These are phyloP conservation scores for Talaromyces amestolkiae DNA, from an alignment of 2,329 filamentous ascomycete species.

Conservation along the genomic window DNA sequence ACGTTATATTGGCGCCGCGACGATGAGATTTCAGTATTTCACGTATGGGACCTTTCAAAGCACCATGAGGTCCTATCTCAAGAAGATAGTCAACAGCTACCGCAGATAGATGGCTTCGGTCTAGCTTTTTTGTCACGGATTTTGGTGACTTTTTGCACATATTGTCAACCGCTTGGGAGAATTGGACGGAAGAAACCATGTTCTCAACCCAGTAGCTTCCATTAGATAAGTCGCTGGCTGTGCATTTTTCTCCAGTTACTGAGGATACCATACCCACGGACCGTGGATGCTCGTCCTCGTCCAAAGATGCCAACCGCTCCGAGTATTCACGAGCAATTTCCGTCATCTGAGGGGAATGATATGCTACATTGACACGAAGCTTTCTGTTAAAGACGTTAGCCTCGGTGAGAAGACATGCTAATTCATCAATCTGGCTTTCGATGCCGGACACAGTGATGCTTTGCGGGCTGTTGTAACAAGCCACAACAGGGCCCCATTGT, in stretches of 20 bases:
- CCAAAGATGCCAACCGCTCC: not conserved
- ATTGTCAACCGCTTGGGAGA: slow-evolving; percentile 23
- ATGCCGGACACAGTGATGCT: not conserved
- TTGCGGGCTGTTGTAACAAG: not conserved
- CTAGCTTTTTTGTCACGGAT: not conserved
- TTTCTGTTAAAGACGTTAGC: not conserved
- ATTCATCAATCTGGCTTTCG: not conserved
- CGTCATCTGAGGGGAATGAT: not conserved
- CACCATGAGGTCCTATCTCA: slow-evolving; percentile 35
- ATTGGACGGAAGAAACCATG: slow-evolving; percentile 31
- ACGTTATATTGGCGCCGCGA: not conserved
- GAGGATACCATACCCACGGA: slow-evolving; percentile 13
- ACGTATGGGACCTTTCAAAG: slow-evolving; percentile 21
- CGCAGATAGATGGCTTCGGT: not conserved
- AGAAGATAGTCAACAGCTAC: slow-evolving; percentile 24
- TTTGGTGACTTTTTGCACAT: slow-evolving; percentile 12
- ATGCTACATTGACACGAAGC: not conserved
- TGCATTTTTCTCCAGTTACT: slow-evolving; percentile 22
- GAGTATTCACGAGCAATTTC: not conserved
- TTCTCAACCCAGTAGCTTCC: slow-evolving; percentile 25
- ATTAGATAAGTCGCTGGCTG: slow-evolving; percentile 14
- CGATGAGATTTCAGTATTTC: not conserved
- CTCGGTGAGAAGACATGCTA: not conserved
- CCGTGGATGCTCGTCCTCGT: not conserved
- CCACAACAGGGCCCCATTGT: not conserved